phyloP scores from a whole-genome alignment of 352 stramenopile genomes.

The Globisporangium splendens region DNA sequence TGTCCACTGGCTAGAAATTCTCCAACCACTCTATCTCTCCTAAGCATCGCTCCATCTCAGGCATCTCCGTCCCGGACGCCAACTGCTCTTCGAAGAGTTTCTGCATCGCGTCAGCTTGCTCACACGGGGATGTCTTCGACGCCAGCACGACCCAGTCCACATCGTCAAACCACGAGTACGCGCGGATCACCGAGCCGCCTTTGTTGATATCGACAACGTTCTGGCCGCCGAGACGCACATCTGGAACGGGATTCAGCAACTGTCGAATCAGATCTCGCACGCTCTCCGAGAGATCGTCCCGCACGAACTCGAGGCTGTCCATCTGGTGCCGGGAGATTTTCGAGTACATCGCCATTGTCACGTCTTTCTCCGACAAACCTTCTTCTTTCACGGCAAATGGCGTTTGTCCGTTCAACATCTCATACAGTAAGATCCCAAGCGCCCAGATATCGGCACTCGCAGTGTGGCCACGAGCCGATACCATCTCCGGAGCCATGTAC shows the following conservation, averaged over 20 bases:
- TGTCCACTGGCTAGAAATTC: slow-evolving; percentile 45
- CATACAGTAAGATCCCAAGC: slow-evolving; percentile 82
- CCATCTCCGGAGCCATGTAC: slow-evolving; percentile 89
- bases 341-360: slow-evolving; percentile 83
- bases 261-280: slow-evolving; percentile 58
- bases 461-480: slow-evolving; percentile 78
- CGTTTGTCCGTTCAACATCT: slow-evolving; percentile 84
- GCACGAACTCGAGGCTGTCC: slow-evolving; percentile 44
- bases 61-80: slow-evolving; percentile 33
- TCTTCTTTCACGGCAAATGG: slow-evolving; percentile 75
- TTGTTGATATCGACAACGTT: slow-evolving; percentile 75
- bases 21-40: slow-evolving; percentile 75
- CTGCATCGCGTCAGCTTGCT: slow-evolving; percentile 44
- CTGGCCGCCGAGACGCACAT: slow-evolving; percentile 65
- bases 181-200: slow-evolving; percentile 73
- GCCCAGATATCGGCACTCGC: slow-evolving; percentile 82
- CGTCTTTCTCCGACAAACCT: slow-evolving; percentile 73
- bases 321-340: slow-evolving; percentile 82
- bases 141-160: slow-evolving; percentile 77
- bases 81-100: slow-evolving; percentile 66
- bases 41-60: slow-evolving; percentile 55
- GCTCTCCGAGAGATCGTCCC: slow-evolving; percentile 50
- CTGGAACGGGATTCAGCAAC: slow-evolving; percentile 68
- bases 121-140: slow-evolving; percentile 54
- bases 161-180: slow-evolving; percentile 74